Percentiles rank a stretch among this genome's conserved stretches.
phyloP scores from a whole-genome alignment of 2,329 filamentous ascomycete species.

The Arthroderma sp. region DNA sequence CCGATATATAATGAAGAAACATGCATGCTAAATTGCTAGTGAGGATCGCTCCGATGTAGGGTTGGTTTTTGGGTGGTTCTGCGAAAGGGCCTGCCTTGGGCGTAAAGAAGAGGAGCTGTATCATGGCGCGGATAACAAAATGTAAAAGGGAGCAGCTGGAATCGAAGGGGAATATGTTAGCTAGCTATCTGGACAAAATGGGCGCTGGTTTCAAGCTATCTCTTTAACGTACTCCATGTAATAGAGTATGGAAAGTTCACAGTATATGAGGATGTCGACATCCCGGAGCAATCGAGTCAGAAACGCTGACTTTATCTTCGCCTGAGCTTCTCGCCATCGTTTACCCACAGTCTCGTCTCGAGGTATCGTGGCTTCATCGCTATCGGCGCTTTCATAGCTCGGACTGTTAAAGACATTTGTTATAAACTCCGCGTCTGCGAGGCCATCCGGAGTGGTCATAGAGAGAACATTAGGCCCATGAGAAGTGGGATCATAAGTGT shows the following conservation, averaged over 20 bases:
- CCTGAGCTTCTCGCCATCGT: constrained; percentile 21
- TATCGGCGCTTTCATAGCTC: constrained; percentile 13
- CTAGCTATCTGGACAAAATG: background rate
- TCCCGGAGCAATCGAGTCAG: constrained; percentile 45
- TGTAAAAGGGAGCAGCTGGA: constrained; percentile 45
- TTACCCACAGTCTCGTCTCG: background rate
- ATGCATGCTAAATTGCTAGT: constrained; percentile 44
- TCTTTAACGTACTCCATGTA: constrained; percentile 45
- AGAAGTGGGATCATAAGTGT: background rate
- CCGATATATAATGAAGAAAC: constrained; percentile 42
- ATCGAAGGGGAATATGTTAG: background rate
- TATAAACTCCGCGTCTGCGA: constrained; percentile 35
- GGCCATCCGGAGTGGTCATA: constrained; percentile 35
- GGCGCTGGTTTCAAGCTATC: background rate
- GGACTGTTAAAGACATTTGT: constrained; percentile 32
- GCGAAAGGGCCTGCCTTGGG: constrained; percentile 42
- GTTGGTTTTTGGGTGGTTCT: constrained; percentile 37
- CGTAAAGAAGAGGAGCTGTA: constrained; percentile 47
- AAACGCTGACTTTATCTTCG: constrained; percentile 31
- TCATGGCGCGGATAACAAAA: constrained; percentile 40
- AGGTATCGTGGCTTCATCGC: constrained; percentile 1
- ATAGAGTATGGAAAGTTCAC: constrained; percentile 48
- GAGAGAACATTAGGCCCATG: constrained; percentile 24
- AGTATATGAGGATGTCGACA: constrained; percentile 48
- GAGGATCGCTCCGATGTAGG: constrained; percentile 42